phyloP scores from a whole-genome alignment of 768 basidiomycete genomes.

The Grammothele lineata region DNA sequence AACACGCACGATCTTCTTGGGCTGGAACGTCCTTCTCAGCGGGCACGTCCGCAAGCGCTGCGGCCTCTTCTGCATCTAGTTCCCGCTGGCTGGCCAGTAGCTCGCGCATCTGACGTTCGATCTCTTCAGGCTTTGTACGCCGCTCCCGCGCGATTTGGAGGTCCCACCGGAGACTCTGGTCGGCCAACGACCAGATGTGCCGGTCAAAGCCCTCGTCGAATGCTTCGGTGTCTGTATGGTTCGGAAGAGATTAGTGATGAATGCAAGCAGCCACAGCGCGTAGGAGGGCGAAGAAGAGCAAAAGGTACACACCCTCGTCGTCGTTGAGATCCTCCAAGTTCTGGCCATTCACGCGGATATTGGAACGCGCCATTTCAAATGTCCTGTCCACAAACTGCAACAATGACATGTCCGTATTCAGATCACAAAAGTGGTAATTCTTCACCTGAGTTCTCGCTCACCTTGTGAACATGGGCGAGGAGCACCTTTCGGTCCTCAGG shows the following conservation, averaged over 20 bases:
- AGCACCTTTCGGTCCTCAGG: constrained; percentile 42
- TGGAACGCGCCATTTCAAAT: constrained; percentile 60
- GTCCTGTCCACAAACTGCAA: constrained; percentile 59
- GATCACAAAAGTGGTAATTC: too few species aligned
- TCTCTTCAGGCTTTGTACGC: constrained; percentile 53
- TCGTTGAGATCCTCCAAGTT: constrained; percentile 62
- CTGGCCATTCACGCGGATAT: constrained; percentile 78
- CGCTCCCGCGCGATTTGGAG: constrained; percentile 65
- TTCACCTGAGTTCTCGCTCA: too few species aligned
- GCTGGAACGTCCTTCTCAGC: constrained; percentile 11
- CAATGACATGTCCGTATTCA: background rate
- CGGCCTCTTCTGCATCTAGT: constrained; percentile 25
- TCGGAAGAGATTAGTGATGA: background rate
- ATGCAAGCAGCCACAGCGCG: background rate
- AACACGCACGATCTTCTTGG: constrained; percentile 21
- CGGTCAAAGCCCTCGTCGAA: constrained; percentile 88
- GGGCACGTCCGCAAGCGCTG: constrained; percentile 14
- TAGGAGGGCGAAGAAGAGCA: background rate
- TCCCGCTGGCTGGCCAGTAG: constrained; percentile 32
- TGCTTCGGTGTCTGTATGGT: constrained; percentile 50
- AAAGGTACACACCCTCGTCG: constrained; percentile 38
- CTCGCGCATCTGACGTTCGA: constrained; percentile 39
- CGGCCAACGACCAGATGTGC: constrained; percentile 74
- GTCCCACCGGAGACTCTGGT: constrained; percentile 73
- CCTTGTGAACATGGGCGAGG: constrained; percentile 48